phyloP scores from a whole-genome alignment of 2,329 filamentous ascomycete species.

The Penicillium corylophilum region DNA sequence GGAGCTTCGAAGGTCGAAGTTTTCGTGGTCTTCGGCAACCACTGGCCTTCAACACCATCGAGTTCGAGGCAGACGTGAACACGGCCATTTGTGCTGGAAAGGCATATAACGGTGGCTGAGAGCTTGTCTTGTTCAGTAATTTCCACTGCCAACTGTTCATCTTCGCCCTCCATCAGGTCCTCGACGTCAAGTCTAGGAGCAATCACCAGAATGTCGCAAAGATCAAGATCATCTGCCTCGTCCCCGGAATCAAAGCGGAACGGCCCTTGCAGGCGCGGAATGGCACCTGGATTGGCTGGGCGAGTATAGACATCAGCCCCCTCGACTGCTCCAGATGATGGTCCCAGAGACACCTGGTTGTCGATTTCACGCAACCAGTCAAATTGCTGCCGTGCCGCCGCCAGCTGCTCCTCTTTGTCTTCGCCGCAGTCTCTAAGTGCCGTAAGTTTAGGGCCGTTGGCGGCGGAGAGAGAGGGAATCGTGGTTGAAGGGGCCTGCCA shows the following conservation, averaged over 20 bases:
- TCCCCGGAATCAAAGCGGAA: constrained; percentile 55
- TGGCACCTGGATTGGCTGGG: constrained; percentile 53
- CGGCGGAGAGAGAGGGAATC: constrained; percentile 78
- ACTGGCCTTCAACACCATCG: constrained; percentile 62
- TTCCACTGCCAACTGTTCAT: constrained; percentile 45
- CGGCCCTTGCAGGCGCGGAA: constrained; percentile 63
- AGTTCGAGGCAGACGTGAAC: constrained; percentile 62
- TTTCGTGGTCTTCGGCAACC: constrained; percentile 54
- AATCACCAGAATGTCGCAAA: constrained; percentile 61
- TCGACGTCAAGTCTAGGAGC: constrained; percentile 53
- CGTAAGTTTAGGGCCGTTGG: constrained; percentile 70
- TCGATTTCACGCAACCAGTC: constrained; percentile 60
- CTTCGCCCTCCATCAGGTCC: constrained; percentile 53
- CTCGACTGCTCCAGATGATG: constrained; percentile 35
- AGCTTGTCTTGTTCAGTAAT: constrained; percentile 50
- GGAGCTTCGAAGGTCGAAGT: constrained; percentile 41
- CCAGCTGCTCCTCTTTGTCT: constrained; percentile 47
- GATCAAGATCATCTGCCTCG: constrained; percentile 53
- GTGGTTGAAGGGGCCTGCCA: constrained; percentile 78
- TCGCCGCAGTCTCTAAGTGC: constrained; percentile 42
- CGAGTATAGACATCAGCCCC: constrained; percentile 57
- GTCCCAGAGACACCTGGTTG: constrained; percentile 51
- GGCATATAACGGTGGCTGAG: constrained; percentile 57
- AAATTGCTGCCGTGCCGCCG: constrained; percentile 55
- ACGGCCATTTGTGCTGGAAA: constrained; percentile 56